A percentile compares a stretch with the other conserved stretches of the same genome.
phyloP scores from a whole-genome alignment of 345 rosid genomes.

The Eucalyptus polybractea region DNA sequence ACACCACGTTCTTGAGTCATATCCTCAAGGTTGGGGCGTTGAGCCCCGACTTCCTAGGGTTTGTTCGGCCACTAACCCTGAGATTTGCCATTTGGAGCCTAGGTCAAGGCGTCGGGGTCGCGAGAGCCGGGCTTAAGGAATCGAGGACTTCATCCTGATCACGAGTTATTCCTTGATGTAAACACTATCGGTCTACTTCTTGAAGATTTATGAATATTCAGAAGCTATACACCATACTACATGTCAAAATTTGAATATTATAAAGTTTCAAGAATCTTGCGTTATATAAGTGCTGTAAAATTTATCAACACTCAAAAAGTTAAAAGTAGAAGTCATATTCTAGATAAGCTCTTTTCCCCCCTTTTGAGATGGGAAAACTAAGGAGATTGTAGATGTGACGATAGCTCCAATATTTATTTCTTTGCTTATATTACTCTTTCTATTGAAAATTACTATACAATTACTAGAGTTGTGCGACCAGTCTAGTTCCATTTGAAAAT shows the following conservation, averaged over 20 bases:
- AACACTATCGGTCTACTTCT: background rate
- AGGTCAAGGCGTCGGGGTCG: background rate
- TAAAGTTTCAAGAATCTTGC: background rate
- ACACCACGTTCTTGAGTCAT: background rate
- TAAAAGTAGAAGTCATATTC: background rate
- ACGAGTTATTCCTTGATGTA: background rate
- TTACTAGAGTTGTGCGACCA: background rate
- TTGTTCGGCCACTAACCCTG: accelerated
- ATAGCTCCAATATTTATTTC: background rate
- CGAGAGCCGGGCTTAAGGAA: background rate
- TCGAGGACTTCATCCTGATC: background rate
- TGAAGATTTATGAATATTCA: background rate
- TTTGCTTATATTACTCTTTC: background rate
- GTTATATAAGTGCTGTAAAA: background rate
- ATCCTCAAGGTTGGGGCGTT: background rate
- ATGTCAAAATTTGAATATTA: background rate
- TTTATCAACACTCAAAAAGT: background rate
- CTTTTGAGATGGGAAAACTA: background rate
- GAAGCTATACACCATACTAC: background rate
- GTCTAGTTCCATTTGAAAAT: background rate
- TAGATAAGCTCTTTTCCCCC: background rate
- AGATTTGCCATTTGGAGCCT: background rate
- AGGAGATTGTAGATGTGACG: background rate
- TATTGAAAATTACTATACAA: background rate
- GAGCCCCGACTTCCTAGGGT: background rate